Conservation (phyloP, 306 rosid species). For the Senna tora region DNA sequence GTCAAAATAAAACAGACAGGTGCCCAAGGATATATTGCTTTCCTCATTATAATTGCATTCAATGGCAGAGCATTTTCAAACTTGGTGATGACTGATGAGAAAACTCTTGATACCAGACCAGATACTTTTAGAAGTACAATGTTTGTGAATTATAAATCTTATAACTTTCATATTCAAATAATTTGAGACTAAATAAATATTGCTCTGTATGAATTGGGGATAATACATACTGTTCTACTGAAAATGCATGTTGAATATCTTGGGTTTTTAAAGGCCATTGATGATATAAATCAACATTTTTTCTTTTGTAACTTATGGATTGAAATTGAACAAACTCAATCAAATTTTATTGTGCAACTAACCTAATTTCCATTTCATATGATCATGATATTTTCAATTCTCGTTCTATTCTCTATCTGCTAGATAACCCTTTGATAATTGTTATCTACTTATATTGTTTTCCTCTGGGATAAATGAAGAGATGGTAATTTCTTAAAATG, state of each 20-base stretch:
- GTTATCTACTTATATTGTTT: conserved; percentile 23
- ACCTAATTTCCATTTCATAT: conserved; percentile 21
- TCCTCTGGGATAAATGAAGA: conserved; percentile 22
- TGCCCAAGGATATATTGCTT: not conserved
- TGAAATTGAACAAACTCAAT: conserved; percentile 18
- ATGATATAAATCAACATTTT: conserved; percentile 2
- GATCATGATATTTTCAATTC: conserved; percentile 21
- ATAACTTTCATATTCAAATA: conserved; percentile 29
- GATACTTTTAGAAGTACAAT: not conserved
- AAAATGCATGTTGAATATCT: conserved; percentile 7
- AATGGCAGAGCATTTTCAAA: conserved; percentile 1
- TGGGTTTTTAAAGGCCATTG: conserved; percentile 18
- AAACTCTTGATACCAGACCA: not conserved
- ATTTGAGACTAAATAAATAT: conserved; percentile 25
- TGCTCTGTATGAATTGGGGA: conserved; percentile 3
- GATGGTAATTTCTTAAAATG: conserved; percentile 35
- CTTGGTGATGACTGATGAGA: not conserved
- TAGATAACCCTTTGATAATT: conserved; percentile 21
- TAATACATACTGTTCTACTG: not conserved
- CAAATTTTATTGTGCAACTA: conserved; percentile 26
- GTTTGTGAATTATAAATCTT: conserved; percentile 31
- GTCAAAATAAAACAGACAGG: not conserved
- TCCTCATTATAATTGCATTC: conserved; percentile 13
- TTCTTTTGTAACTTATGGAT: conserved; percentile 7
- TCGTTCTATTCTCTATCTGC: conserved; percentile 8